Evolutionary conservation across 2,329 filamentous ascomycete species (phyloP), one percentile per base, ranked within the genome.

Genomic region (Metarhizium robertsii): DNA sequence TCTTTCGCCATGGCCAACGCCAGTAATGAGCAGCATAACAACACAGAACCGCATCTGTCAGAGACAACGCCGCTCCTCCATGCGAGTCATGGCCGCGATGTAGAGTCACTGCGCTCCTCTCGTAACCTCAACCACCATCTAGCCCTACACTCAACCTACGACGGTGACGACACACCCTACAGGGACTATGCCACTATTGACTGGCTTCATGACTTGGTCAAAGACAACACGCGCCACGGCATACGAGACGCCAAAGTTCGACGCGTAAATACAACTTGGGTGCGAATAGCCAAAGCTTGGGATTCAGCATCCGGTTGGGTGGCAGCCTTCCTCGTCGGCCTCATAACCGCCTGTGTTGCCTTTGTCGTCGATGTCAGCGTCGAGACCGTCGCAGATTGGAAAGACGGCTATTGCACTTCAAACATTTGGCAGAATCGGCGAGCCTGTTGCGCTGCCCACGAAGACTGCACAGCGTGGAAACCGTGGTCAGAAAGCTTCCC

Each of bases 151-250:
- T 48, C 45, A 4, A 16, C 45, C 20, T 52, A 54, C 30, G 55
- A 80, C 11, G 79, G 79, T 46, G 80, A 84, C 62, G 68, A 79
- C 53, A 65, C 83, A 20, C 76, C 79, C 0, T 85, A 84, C 62
- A 83, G 81, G 61, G 77, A 83, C 59, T 84, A 85, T 60, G 79
- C 77, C 7, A 82, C 80, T 1, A 83, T 84, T 56, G 80, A 85
- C 65, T 84, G 80, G 80, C 70, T 84, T 10, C 81, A 82, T 64
- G 79, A 82, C 61, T 65, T 84, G 55, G 77, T 81, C 64, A 81
- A 81, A 67, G 79, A 81, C 60, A 79, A 79, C 2, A 78, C 76
- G 60, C 76, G 79, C n/a, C 71, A 73, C 16, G 36, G 61, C 13
- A n/a, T 48, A 2, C 45, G 45, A 48, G 45, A 48, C 18, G 45